Evolutionary conservation across 129 eudicot species (phyloP), one percentile per base, ranked within the genome.

Genomic region (Flaveria linearis): DNA sequence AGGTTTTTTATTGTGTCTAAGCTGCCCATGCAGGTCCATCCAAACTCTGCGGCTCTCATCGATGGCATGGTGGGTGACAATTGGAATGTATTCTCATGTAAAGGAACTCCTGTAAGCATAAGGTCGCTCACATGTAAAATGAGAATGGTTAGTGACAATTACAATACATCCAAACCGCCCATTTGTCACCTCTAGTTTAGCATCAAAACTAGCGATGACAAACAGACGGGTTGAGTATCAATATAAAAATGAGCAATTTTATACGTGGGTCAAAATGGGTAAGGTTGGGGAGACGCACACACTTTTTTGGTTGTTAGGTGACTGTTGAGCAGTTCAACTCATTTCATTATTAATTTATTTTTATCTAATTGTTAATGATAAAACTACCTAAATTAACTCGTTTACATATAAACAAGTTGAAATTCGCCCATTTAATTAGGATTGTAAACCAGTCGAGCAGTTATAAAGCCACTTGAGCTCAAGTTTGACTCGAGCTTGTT

Each of bases 61-160:
- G 4, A 9, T 2, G 88, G 90, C 90, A 88, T 86, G 53, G 52
- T 46, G 25, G 88, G 82, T 66, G 90, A 84, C 42, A 88, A 75
- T 39, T 83, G 73, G 39, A 60, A 60, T 25, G 67, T 12, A 13
- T 25, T 60, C 9, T 60, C 9, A 60, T 25, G 67, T 26, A 60
- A 25, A 60, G 67, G 67, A 25, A 60, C 67, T 25, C 67, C 67
- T 60, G 67, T 60, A 33, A 33, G 6, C 39, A 33, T 33, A 33
- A 33, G 39, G 39, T 33, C 39, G 5, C 39, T 0, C 64, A 9
- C 33, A 57, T 0, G 25, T 57, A 57, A 57, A 28, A 4, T 22
- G 7, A 55, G 1, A 20, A 22, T 20, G 64, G 2, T 57, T 13
- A 18, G 10, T 56, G 4, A 47, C 13, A 47, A 2, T 47, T 14